These are phyloP conservation scores for Pleoardoris graminearum DNA, from an alignment of 2,329 filamentous ascomycete genomes.

Conservation along the genomic window DNA sequence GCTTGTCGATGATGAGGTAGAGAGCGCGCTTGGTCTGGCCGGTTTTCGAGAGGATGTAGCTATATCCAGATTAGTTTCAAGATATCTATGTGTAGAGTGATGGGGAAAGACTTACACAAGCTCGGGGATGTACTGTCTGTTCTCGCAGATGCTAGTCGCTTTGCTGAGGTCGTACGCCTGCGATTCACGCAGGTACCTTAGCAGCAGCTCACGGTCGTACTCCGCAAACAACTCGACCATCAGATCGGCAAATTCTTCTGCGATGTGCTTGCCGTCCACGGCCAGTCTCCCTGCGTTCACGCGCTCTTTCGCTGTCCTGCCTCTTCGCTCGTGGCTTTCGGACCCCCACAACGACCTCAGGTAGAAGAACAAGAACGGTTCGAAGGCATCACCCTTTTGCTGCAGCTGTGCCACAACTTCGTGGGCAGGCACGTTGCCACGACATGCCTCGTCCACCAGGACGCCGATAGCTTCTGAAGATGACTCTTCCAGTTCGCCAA, in stretches of 20 bases:
- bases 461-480: conserved; percentile 83
- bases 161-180: conserved; percentile 86
- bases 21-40: conserved; percentile 91
- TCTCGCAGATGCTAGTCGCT: conserved; percentile 78
- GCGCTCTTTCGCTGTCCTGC: conserved; percentile 45
- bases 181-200: conserved; percentile 83
- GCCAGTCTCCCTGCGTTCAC: conserved; percentile 49
- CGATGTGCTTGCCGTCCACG: conserved; percentile 66
- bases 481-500: conserved; percentile 73
- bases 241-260: conserved; percentile 85
- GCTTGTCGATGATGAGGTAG: conserved; percentile 89
- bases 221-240: conserved; percentile 84
- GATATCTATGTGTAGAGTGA: not conserved
- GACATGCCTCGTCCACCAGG: conserved; percentile 87
- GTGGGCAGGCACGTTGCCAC: conserved; percentile 78
- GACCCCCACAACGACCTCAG: conserved; percentile 83
- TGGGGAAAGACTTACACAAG: conserved; percentile 63
- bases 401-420: conserved; percentile 79
- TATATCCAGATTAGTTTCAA: conserved; percentile 14
- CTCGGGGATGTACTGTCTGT: conserved; percentile 80
- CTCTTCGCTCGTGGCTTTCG: conserved; percentile 58
- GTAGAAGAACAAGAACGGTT: conserved; percentile 89
- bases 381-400: conserved; percentile 59
- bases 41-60: conserved; percentile 88
- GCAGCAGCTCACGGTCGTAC: conserved; percentile 77